Evolutionary conservation across 768 basidiomycete species (phyloP).

Genomic region (Kwoniella dejecticola): DNA sequence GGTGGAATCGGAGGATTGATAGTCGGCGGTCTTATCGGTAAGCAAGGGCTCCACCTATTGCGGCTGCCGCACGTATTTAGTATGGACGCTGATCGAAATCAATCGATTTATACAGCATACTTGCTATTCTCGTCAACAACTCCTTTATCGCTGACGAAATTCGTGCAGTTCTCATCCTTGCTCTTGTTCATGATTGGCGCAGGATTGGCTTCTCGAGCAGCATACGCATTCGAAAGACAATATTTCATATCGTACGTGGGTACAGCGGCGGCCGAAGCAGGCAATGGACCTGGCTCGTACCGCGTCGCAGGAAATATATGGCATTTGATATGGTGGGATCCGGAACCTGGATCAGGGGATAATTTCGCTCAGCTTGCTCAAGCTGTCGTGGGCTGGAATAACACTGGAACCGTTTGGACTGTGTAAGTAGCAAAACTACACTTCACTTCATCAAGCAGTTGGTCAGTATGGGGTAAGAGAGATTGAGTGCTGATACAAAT

Average conservation of each 20-base stretch:
- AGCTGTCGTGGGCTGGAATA: constrained; percentile 81
- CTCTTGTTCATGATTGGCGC: constrained; percentile 86
- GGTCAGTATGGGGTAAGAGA: too few relatives aligned
- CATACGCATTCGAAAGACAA: constrained; percentile 70
- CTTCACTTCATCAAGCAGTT: too few relatives aligned
- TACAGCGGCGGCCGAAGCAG: constrained; percentile 60
- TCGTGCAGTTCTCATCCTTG: constrained; percentile 86
- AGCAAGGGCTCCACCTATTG: constrained; percentile 6
- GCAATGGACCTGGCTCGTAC: constrained; percentile 76
- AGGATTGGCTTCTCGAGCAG: constrained; percentile 80
- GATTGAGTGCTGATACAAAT: not conserved
- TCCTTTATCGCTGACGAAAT: constrained; percentile 68
- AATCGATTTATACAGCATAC: constrained; percentile 22
- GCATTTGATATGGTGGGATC: constrained; percentile 62
- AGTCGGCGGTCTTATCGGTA: constrained; percentile 70
- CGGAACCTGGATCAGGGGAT: constrained; percentile 26
- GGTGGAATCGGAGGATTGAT: constrained; percentile 79
- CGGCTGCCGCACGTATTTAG: too few relatives aligned
- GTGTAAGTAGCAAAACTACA: constrained; percentile 20
- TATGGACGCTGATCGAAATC: too few relatives aligned
- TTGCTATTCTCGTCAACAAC: constrained; percentile 29
- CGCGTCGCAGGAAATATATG: constrained; percentile 76
- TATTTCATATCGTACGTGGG: constrained; percentile 68
- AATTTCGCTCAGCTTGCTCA: constrained; percentile 63
- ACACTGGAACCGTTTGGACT: constrained; percentile 64